Base-by-base conservation (phyloP, 345 rosid species). In the Acer campestre region DNA sequence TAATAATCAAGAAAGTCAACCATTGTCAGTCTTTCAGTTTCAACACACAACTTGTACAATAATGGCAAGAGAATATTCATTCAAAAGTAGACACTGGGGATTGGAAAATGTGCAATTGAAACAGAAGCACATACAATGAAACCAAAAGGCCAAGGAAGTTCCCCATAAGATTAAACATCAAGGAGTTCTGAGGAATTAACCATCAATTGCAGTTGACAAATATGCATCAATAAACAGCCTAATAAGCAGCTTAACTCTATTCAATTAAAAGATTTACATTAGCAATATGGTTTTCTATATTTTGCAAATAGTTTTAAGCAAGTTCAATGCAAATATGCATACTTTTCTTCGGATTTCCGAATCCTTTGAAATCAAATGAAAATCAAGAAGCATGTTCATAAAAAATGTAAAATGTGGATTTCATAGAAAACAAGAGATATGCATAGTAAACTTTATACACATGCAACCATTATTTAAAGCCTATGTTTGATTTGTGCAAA, bases 81-180 rank as follows among this genome's bases (percentile, higher is more conserved):
- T 75, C 16, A 42, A 38, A 68, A 23, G 22, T 71, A 10, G 29
- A 51, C 48, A 56, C 25, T 2, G 1, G 27, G 55, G 69, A 25
- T 44, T 17, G 67, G 25, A 44, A 58, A 5, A 58, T 20, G 23
- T 22, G 23, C 23, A 61, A 61, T 16, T 17, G 22, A 73, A 61
- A 73, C 17, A 62, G 12, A 62, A 38, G n/a, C 42, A 40, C 16
- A 42, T 4, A 44, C n/a, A 61, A 25, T 27, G 49, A 14, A 75
- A 64, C 17, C 59, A 74, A 14, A 61, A 61, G 59, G 49, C 48
- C 42, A 61, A n/a, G 68, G 42, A 46, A 67, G 55, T 27, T 70
- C 44, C 64, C 48, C 4, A 29, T 18, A 53, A 31, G 31, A 53
- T 38, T 70, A 61, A 27, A 40, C 61, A 58, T 35, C 31, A 72